A percentile compares a stretch with the other conserved stretches of the same genome.
These are phyloP conservation scores for Panicum miliaceum DNA, from an alignment of 176 grass and related monocot species.

Conservation along the genomic window DNA sequence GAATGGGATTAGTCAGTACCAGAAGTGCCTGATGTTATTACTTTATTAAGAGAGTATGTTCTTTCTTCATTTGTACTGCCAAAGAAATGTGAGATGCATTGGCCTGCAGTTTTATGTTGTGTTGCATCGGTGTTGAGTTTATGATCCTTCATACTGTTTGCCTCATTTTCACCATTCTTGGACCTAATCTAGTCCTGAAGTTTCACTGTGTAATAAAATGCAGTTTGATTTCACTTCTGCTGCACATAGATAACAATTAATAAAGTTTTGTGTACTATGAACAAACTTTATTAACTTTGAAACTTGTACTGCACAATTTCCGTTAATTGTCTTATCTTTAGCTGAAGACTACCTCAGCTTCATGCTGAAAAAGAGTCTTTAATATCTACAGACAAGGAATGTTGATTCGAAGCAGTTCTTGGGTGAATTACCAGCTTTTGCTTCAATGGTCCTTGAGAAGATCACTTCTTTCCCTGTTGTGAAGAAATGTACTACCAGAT, in stretches of 20 bases:
- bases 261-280: slow-evolving; percentile 1
- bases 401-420: slow-evolving; percentile 92
- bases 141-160: slow-evolving; percentile 3
- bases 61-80: background rate
- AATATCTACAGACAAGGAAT: slow-evolving; percentile 62
- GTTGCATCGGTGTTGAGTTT: background rate
- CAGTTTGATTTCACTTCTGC: background rate
- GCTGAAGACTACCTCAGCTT: background rate
- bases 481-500: slow-evolving; percentile 43
- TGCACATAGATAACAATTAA: background rate
- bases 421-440: slow-evolving; percentile 81
- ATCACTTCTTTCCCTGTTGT: slow-evolving; percentile 64
- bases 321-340: background rate
- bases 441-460: slow-evolving; percentile 67
- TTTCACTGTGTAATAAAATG: background rate
- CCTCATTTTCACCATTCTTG: background rate
- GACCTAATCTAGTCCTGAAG: background rate
- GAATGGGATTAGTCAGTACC: background rate
- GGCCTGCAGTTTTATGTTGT: background rate
- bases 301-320: background rate
- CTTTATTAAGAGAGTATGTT: background rate
- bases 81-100: background rate
- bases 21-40: background rate
- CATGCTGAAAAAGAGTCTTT: slow-evolving; percentile 13
- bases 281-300: background rate